Evolutionary conservation across 768 basidiomycete species (phyloP), one percentile per base, ranked within the genome.

Genomic region (Porpolomopsis calyptriformis): DNA sequence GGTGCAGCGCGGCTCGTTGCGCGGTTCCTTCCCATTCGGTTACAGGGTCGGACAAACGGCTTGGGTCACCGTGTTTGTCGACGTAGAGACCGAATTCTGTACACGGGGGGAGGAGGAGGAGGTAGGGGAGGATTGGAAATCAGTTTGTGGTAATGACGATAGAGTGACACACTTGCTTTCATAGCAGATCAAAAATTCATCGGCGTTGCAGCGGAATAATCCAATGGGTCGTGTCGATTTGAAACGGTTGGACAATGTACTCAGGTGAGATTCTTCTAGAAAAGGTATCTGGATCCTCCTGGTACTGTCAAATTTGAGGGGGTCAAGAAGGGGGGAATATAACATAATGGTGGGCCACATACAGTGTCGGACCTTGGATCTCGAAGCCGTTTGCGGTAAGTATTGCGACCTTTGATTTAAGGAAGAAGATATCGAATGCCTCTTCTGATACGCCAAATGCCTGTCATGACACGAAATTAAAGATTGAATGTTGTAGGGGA

Each of bases 21-120:
- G 90, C 90, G 0, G 82, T 85, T 24, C 74, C 91, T 63, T 99
- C 94, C 91, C 92, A 99, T 60, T 99, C 94, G n/a, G n/a, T n/a
- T 44, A 97, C 86, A 1, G 84, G 80, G 29, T 76, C 77, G 16
- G 74, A 68, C 1, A 71, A 62, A 20, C 88, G 81, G 57, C 81
- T 86, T 1, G 89, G 91, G 43, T 85, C 83, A 31, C 94, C 94
- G 51, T 94, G 91, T 41, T 90, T 85, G 63, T 94, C 83, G 38
- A 97, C 91, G 56, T 91, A 97, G 35, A 97, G 70, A 9, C 93
- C 94, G 52, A 97, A 96, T 64, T 93, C 89, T 90, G 54, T 20
- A 49, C 11, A n/a, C n/a, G n/a, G n/a, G n/a, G n/a, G n/a, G n/a
- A n/a, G n/a, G n/a, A n/a, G n/a, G n/a, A n/a, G n/a, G n/a, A n/a